Evolutionary conservation across 2,329 filamentous ascomycete genomes (phyloP), one percentile per base, ranked within the genome.

Genomic region (Balansia obtecta): DNA sequence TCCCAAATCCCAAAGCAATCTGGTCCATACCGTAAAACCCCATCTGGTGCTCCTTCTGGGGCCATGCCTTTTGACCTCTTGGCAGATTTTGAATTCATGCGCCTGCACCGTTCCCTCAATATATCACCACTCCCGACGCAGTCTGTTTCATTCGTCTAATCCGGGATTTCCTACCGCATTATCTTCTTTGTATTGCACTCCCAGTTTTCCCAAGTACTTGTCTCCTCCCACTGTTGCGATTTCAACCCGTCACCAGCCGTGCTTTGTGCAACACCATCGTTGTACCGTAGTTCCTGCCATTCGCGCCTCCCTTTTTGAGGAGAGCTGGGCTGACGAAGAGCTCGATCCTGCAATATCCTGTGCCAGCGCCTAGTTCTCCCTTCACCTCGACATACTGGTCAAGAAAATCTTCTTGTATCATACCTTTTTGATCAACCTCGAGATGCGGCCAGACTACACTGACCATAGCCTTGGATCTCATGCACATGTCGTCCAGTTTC

Each of bases 231-330:
- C 20, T 8, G 16, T 37, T 16, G 27, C 34, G 12, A 15, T 16
- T n/a, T 11, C 30, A 4, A n/a, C 34, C n/a, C 44, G 33, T 37
- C n/a, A 41, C 11, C 18, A 53, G 50, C 5, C 8, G 15, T 18
- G 50, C 46, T 32, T 51, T 45, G 11, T 46, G 52, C 32, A 57
- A 37, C 1, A 54, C 38, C 32, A 39, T 51, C 10, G 32, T 15
- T 7, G 8, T 16, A 7, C 55, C 46, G 11, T 53, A 57, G 8
- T n/a, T 16, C 9, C 50, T 45, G 0, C 55, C 55, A 20, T 55
- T 52, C 0, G 55, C 55, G 18, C 41, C 56, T 15, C 55, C 55
- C 18, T 50, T 41, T n/a, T 57, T 57, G 12, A 50, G 11, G 2
- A 57, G 37, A 11, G 33, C 32, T 1, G 56, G 56, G 2, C 47